Percentiles rank a stretch among this genome's conserved stretches.
These are phyloP conservation scores for Thielaviopsis populi DNA, from an alignment of 2,329 filamentous ascomycete species.

Conservation along the genomic window DNA sequence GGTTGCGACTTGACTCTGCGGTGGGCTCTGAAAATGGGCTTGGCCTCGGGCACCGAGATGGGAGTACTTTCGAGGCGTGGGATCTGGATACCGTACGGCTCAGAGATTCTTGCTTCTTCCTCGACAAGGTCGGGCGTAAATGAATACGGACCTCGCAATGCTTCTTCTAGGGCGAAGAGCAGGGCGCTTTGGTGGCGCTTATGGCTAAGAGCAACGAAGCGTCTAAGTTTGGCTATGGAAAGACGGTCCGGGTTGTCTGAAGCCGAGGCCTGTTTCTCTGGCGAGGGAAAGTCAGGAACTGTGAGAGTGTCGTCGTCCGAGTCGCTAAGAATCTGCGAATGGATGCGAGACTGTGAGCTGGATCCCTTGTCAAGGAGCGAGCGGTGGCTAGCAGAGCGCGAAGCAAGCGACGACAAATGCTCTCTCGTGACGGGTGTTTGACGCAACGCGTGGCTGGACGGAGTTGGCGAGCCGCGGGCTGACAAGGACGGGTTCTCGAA, in stretches of 20 bases:
- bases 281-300: constrained; percentile 24
- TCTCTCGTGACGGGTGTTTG: constrained; percentile 18
- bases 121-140: constrained; percentile 77
- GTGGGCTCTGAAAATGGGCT: constrained; percentile 6
- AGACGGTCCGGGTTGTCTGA: constrained; percentile 7
- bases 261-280: constrained; percentile 13
- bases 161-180: constrained; percentile 82
- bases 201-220: constrained; percentile 50
- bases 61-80: constrained; percentile 30
- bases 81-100: constrained; percentile 50
- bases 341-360: constrained; percentile 23
- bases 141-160: constrained; percentile 62
- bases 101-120: constrained; percentile 85
- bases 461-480: constrained; percentile 31
- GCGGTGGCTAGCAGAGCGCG: constrained; percentile 19
- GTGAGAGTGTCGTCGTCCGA: constrained; percentile 25
- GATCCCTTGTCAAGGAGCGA: constrained; percentile 23
- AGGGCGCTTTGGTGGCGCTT: constrained; percentile 78
- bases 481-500: constrained; percentile 27
- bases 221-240: constrained; percentile 22
- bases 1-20: constrained; percentile 14
- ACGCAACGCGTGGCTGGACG: constrained; percentile 22
- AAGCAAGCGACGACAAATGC: constrained; percentile 17
- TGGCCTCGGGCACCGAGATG: constrained; percentile 34
- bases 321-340: constrained; percentile 36